Percentiles rank a stretch among this genome's conserved stretches.
phyloP scores from a whole-genome alignment of 2,329 filamentous ascomycete species.

The Arthrobotrys musiformis region DNA sequence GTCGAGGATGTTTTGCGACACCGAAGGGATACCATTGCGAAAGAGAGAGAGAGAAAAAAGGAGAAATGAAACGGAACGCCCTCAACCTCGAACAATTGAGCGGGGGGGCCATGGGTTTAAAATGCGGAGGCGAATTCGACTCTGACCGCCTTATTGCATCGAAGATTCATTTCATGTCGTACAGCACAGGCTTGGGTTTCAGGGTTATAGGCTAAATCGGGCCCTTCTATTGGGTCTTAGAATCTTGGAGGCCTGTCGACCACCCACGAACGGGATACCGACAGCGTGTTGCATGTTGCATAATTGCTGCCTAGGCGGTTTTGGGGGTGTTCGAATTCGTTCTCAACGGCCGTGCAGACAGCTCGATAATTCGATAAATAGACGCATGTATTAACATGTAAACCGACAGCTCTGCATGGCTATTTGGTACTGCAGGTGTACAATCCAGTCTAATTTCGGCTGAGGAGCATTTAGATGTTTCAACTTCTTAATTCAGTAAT shows the following conservation, averaged over 20 bases:
- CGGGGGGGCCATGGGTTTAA: neutral
- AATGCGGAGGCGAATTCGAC: neutral
- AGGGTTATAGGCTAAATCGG: constrained; percentile 14
- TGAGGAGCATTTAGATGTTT: too few relatives aligned
- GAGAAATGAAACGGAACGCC: too few relatives aligned
- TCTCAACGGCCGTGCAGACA: too few relatives aligned
- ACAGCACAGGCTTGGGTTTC: constrained; percentile 14
- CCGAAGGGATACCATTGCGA: neutral
- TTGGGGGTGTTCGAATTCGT: too few relatives aligned
- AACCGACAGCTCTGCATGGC: too few relatives aligned
- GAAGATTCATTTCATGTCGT: neutral
- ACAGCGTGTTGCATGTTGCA: constrained; percentile 12
- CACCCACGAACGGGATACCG: neutral
- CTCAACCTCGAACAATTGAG: too few relatives aligned
- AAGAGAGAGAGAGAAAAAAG: too few relatives aligned
- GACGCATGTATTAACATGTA: too few relatives aligned
- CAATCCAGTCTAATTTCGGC: too few relatives aligned
- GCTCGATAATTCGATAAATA: too few relatives aligned
- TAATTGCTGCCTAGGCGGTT: constrained; percentile 12
- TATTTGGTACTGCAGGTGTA: too few relatives aligned
- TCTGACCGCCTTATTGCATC: neutral
- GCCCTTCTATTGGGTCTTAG: neutral
- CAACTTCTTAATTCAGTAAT: too few relatives aligned
- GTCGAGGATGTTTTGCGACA: neutral
- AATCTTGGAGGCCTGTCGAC: neutral